Conservation (phyloP, 1,284 basidiomycete species). For the Boletus subluridellus region DNA sequence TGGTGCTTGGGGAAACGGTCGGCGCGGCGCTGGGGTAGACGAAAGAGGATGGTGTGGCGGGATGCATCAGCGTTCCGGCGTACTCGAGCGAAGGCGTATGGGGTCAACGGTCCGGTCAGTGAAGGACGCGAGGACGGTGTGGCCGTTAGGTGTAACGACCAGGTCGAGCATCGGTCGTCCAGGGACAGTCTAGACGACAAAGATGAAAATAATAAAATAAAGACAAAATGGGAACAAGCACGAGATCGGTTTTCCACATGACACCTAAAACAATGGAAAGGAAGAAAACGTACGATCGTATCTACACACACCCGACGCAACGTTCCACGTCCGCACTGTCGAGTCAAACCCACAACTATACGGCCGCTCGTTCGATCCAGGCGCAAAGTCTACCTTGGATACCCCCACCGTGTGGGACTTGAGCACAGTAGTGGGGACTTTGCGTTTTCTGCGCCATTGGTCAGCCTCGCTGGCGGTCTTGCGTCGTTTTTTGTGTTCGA, state of each 20-base stretch:
- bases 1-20: slow-evolving; percentile 13
- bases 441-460: slow-evolving; percentile 42
- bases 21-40: background rate
- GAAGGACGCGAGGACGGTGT: too few relatives aligned
- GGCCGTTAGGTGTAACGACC: too few relatives aligned
- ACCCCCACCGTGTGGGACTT: slow-evolving; percentile 74
- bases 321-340: slow-evolving; percentile 70
- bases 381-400: slow-evolving; percentile 56
- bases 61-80: slow-evolving; percentile 47
- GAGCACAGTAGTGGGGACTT: slow-evolving; percentile 64
- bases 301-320: slow-evolving; percentile 64
- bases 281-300: slow-evolving; percentile 44
- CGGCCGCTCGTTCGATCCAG: slow-evolving; percentile 37
- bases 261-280: background rate
- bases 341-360: slow-evolving; percentile 76
- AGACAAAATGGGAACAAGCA: too few relatives aligned
- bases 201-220: too few relatives aligned
- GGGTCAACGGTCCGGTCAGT: too few relatives aligned
- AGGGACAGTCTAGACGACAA: background rate
- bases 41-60: background rate
- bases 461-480: slow-evolving; percentile 38
- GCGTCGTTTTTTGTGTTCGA: slow-evolving; percentile 57
- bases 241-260: background rate
- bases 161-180: too few relatives aligned
- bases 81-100: too few relatives aligned